Percentiles rank a stretch among this genome's conserved stretches.
These are phyloP conservation scores for Penicillium chermesinum DNA, from an alignment of 495 filamentous ascomycete species.

Conservation along the genomic window DNA sequence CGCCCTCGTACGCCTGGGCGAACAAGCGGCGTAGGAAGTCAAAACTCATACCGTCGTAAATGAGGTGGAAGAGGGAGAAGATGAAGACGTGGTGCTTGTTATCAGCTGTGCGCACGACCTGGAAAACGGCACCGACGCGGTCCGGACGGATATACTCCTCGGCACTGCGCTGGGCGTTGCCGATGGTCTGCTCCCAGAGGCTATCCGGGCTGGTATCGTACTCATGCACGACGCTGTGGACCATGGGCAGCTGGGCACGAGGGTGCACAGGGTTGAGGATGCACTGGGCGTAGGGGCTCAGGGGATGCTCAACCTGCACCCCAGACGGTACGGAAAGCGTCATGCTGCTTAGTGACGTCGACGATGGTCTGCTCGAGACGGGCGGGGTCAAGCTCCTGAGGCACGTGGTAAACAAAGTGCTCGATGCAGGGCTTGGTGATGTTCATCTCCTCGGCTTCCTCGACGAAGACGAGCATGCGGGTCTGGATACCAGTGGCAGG, in stretches of 20 bases:
- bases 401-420: not conserved
- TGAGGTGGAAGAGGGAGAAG: not conserved
- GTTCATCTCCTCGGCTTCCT: not conserved
- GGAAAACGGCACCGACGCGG: not conserved
- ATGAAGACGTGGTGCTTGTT: not conserved
- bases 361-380: not conserved
- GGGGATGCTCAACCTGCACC: not conserved
- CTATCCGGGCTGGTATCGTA: not conserved
- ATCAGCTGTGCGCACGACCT: not conserved
- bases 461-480: slow-evolving; percentile 53
- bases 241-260: not conserved
- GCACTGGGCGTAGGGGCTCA: not conserved
- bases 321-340: not conserved
- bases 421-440: not conserved
- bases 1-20: not conserved
- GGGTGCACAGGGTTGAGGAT: not conserved
- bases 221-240: not conserved
- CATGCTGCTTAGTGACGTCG: not conserved
- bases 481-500: slow-evolving; percentile 72
- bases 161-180: not conserved
- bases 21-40: not conserved
- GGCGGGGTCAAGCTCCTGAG: not conserved
- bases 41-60: not conserved
- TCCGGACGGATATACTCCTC: not conserved
- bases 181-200: not conserved